Evolutionary conservation across 495 filamentous ascomycete genomes (phyloP), one percentile per base, ranked within the genome.

Genomic region (Penicillium psychrofluorescens): DNA sequence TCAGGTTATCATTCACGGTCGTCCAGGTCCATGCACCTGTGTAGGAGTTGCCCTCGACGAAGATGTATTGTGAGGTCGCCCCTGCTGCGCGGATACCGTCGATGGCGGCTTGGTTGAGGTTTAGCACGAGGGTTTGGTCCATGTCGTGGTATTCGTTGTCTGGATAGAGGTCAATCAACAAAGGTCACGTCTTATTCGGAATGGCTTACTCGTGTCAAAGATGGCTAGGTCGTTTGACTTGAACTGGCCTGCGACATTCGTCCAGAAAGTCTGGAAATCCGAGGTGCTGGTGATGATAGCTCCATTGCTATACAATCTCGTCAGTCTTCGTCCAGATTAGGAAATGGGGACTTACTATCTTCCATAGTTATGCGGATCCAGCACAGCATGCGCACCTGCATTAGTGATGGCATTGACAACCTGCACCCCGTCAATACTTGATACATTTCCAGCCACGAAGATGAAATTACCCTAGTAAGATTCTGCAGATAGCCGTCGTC

Each of bases 141-240:
- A 85, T 84, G 58, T 79, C 79, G 59, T 87, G 72, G 65, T 77
- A 86, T 60, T 87, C 84, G 61, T 88, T 88, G 74, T 86, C 85
- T 70, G 70, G 73, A 52, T 77, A 70, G 41, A 35, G 16, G n/a
- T 41, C n/a, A 11, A 27, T 46, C 32, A 43, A 33, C 8, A 66
- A 41, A 7, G 70, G 69, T 48, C 78, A 77, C 0, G 64, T 9
- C 1, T 7, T 7, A 5, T 0, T 3, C 5, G 6, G 14, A 12
- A n/a, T 1, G 6, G 41, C 51, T 43, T 43, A 71, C 68, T 67
- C 14, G 67, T 70, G 38, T 67, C 60, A 41, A 84, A 86, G 59
- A 86, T 76, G 50, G 86, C 80, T 15, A 71, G 70, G 34, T 63
- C 50, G 64, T 87, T 80, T 34, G 58, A 61, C 28, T 65, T 70